Conservation (phyloP, 2,329 filamentous ascomycete species). For the Aspergillus phoenicis region DNA sequence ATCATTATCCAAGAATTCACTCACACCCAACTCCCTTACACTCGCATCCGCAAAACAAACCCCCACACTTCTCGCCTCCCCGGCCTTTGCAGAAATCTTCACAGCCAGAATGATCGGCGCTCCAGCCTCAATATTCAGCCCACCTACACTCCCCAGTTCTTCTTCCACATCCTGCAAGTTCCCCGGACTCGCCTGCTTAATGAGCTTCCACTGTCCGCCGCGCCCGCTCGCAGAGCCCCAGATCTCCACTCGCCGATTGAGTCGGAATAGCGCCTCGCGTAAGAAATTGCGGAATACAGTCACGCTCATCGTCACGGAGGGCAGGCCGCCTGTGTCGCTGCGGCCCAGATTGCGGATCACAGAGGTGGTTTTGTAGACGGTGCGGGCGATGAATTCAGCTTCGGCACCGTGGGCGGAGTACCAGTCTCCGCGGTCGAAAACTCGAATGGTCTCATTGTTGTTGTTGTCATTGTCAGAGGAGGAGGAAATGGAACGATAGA, state of each 20-base stretch:
- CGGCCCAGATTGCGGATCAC: conserved; percentile 88
- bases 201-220: conserved; percentile 83
- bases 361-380: conserved; percentile 98
- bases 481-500: conserved; percentile 80
- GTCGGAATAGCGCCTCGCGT: conserved; percentile 85
- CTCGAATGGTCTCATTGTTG: conserved; percentile 66
- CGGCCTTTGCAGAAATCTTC: conserved; percentile 85
- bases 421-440: conserved; percentile 93
- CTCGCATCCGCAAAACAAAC: conserved; percentile 98
- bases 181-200: conserved; percentile 89
- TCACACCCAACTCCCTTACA: conserved; percentile 91
- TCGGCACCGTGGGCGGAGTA: conserved; percentile 68
- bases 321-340: conserved; percentile 78
- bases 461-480: conserved; percentile 55
- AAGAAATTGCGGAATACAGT: conserved; percentile 96
- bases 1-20: conserved; percentile 98
- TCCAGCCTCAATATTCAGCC: conserved; percentile 68
- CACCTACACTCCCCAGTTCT: conserved; percentile 69
- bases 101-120: conserved; percentile 94
- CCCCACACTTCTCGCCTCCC: conserved; percentile 81
- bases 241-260: conserved; percentile 89
- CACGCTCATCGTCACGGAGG: conserved; percentile 92
- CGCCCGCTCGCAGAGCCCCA: conserved; percentile 75
- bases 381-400: conserved; percentile 52
- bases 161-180: conserved; percentile 98